phyloP scores from a whole-genome alignment of 2,329 filamentous ascomycete species.

The Ophiostoma populinum region DNA sequence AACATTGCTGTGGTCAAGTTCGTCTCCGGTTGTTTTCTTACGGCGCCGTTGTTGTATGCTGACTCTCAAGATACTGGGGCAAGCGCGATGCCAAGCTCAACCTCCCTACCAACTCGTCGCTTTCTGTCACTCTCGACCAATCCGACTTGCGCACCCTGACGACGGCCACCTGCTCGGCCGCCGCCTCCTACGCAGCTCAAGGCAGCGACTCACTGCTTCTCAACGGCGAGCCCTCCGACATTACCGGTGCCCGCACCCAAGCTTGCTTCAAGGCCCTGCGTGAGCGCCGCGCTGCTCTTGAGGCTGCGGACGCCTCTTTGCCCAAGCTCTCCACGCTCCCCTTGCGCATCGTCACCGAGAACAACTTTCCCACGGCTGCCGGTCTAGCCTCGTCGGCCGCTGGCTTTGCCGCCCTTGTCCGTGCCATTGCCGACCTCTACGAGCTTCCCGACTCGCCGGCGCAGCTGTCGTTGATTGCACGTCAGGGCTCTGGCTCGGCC shows the following conservation, averaged over 20 bases:
- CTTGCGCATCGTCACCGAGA: constrained; percentile 80
- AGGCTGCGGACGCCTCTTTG: constrained; percentile 53
- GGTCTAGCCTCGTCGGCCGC: constrained; percentile 62
- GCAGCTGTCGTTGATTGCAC: constrained; percentile 73
- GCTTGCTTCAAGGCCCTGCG: constrained; percentile 84
- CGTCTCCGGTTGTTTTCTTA: constrained; percentile 7
- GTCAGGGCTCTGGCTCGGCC: constrained; percentile 87
- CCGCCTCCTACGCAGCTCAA: constrained; percentile 33
- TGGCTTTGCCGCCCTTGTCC: constrained; percentile 54
- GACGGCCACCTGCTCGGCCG: constrained; percentile 72
- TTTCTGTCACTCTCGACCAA: constrained; percentile 92
- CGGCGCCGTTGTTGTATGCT: constrained; percentile 14
- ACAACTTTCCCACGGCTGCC: constrained; percentile 97
- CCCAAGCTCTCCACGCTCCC: constrained; percentile 64
- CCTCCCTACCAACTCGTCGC: constrained; percentile 91
- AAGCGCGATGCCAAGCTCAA: constrained; percentile 90
- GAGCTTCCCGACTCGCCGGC: constrained; percentile 63
- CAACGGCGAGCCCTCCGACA: constrained; percentile 68
- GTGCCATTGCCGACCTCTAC: constrained; percentile 85
- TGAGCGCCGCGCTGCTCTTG: constrained; percentile 56
- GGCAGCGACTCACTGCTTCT: constrained; percentile 57
- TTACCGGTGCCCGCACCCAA: constrained; percentile 78
- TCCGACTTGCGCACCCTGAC: constrained; percentile 87
- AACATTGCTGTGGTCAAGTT: constrained; percentile 98
- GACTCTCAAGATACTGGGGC: constrained; percentile 62